These are phyloP conservation scores for Dichotomopilus funicola DNA, from an alignment of 2,329 filamentous ascomycete species.

Conservation along the genomic window DNA sequence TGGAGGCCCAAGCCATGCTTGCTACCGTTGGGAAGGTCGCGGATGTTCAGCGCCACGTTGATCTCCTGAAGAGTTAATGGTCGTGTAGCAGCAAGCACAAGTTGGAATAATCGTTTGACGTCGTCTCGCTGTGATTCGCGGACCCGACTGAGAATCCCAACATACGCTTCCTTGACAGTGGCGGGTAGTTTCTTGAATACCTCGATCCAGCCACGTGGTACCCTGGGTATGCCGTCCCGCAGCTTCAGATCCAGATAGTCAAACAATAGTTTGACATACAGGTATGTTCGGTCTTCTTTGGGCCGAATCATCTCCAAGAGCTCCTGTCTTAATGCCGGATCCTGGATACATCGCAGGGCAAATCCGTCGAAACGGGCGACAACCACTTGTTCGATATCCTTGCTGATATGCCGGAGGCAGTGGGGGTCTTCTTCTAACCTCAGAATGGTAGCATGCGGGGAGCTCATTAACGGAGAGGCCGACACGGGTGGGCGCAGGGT, in stretches of 20 bases:
- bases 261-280: conserved; percentile 19
- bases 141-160: conserved; percentile 13
- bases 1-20: conserved; percentile 16
- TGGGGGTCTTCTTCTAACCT: conserved; percentile 15
- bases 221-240: conserved; percentile 14
- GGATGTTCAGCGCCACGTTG: conserved; percentile 20
- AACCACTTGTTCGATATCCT: conserved; percentile 17
- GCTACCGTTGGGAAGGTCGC: conserved; percentile 12
- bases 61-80: conserved; percentile 16
- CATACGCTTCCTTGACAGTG: conserved; percentile 17
- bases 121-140: conserved; percentile 13
- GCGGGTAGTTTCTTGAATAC: conserved; percentile 16
- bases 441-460: neutral
- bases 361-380: conserved; percentile 16
- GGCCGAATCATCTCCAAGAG: conserved; percentile 11
- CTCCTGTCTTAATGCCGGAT: conserved; percentile 9
- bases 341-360: conserved; percentile 14
- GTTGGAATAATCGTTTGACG: conserved; percentile 16
- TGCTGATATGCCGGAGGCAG: conserved; percentile 14
- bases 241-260: conserved; percentile 15
- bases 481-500: conserved; percentile 13
- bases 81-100: conserved; percentile 14
- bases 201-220: conserved; percentile 15
- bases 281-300: conserved; percentile 15
- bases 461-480: neutral